Base-by-base conservation (phyloP, 1,139 yeast species). In the Yamadazyma jaroonii region DNA sequence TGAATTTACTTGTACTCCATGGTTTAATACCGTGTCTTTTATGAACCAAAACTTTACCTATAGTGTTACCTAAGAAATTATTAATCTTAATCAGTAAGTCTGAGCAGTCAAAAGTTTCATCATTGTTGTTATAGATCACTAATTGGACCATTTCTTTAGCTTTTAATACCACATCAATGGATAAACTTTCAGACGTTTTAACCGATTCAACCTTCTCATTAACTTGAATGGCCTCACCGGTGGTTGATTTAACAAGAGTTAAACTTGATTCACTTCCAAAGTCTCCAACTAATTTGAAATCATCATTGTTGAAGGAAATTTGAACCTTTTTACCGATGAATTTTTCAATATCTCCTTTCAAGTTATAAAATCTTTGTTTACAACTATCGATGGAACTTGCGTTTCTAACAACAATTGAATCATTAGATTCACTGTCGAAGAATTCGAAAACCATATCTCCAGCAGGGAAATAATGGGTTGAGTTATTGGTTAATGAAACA, bases 11-110 rank as follows among this genome's bases (percentile, higher is more conserved):
- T 3, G 51, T 46, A 40, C 60, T 58, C 1, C 57, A 56, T n/a
- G 71, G 60, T 12, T 53, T 45, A 31, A 69, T 61, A 4, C 66
- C 67, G 29, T 59, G 61, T 17, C 52, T 56, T 41, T 60, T 63
- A 40, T 59, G 61, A 20, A 66, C 56, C 23, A 53, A 46, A 8
- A 61, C 59, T 6, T 57, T 52, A 12, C 61, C 54, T 14, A 66
- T 55, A 2, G 54, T 46, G 24, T 46, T 52, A 14, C 57, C 61
- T 36, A 62, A 60, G 35, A 63, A 59, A 38, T 65, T 62, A n/a
- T 56, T 43, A 12, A 68, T 50, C 37, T 55, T 58, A 32, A 68
- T 53, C 17, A 48, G 54, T 46, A 67, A 52, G 32, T 62, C 57
- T 2, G 61, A 49, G 37, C 71, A 64, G 36, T 58, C 65, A 40